Evolutionary conservation across 805 yeast genomes (phyloP).

Genomic region (Ogataea nitratoaversa): DNA sequence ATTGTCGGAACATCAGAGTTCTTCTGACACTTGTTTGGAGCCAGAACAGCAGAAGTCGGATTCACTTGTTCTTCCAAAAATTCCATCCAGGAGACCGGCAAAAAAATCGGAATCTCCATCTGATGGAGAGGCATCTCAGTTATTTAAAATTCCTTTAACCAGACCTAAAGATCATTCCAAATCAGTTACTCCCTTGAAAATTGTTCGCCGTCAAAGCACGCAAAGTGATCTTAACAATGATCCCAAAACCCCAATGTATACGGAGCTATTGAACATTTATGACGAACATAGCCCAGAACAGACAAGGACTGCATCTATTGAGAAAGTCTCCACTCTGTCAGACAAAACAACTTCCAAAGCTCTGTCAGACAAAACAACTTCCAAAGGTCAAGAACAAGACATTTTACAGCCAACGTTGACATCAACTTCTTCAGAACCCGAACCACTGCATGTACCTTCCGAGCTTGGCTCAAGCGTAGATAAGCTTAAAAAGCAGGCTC

Average conservation of each 20-base stretch:
- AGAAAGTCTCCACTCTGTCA: too few relatives aligned
- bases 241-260: conserved; percentile 14
- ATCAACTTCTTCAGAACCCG: background rate
- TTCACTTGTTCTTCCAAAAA: background rate
- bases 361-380: too few relatives aligned
- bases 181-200: background rate
- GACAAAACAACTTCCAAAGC: background rate
- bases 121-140: background rate
- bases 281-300: conserved; percentile 16
- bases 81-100: conserved; percentile 7
- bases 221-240: conserved; percentile 3
- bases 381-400: too few relatives aligned
- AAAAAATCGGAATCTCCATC: conserved; percentile 1
- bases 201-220: background rate
- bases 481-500: conserved; percentile 27
- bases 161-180: conserved; percentile 1
- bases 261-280: conserved; percentile 19
- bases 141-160: background rate
- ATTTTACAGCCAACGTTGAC: background rate
- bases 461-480: background rate
- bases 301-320: conserved; percentile 5
- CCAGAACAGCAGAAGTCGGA: too few relatives aligned
- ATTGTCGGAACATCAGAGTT: background rate
- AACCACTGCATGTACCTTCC: background rate
- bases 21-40: too few relatives aligned